A percentile compares a stretch with the other conserved stretches of the same genome.
These are phyloP conservation scores for Pseudogymnoascus sp. DNA, from an alignment of 2,329 filamentous ascomycete genomes.

Conservation along the genomic window DNA sequence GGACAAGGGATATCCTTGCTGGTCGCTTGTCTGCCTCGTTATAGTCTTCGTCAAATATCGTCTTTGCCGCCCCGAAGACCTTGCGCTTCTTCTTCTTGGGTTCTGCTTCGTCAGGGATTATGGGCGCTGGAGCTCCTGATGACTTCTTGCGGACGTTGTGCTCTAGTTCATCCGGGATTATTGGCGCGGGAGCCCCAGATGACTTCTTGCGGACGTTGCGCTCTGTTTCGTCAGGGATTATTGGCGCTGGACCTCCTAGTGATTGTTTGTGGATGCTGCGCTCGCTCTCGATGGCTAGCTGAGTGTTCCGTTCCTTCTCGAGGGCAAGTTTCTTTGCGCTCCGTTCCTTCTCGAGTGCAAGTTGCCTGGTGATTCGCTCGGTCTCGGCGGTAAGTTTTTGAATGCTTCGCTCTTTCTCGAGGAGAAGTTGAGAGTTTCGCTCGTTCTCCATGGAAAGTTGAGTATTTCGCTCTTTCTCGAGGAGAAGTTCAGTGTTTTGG, in stretches of 20 bases:
- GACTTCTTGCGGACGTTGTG: slow-evolving; percentile 12
- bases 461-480: background rate
- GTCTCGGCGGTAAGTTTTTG: background rate
- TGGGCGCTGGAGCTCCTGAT: background rate
- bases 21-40: slow-evolving; percentile 40
- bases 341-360: background rate
- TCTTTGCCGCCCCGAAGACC: slow-evolving; percentile 56
- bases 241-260: background rate
- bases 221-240: background rate
- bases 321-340: background rate
- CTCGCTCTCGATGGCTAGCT: background rate
- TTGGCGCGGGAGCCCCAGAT: background rate
- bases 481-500: background rate
- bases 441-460: background rate
- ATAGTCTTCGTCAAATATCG: slow-evolving; percentile 67
- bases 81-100: slow-evolving; percentile 65
- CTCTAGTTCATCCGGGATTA: slow-evolving; percentile 45
- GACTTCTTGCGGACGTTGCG: background rate
- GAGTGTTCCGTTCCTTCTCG: background rate
- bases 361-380: background rate
- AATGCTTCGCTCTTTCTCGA: background rate
- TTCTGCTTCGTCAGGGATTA: slow-evolving; percentile 29
- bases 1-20: slow-evolving; percentile 31
- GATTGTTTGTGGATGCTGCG: background rate
- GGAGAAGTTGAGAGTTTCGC: background rate